phyloP scores from a whole-genome alignment of 73 alveolate species.

The Paraurostyla sp. region DNA sequence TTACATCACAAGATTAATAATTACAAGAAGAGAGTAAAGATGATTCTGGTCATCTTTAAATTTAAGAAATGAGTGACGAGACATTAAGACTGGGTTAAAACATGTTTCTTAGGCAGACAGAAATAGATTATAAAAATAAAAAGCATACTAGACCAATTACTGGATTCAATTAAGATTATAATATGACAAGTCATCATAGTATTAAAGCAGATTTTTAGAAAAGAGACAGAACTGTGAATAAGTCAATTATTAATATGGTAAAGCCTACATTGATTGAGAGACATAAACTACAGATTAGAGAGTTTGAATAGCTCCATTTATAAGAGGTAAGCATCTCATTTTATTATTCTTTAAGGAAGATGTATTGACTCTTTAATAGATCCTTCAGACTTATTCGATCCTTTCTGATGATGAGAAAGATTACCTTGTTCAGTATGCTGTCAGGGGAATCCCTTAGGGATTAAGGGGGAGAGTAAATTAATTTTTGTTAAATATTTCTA shows the following conservation, averaged over 20 bases:
- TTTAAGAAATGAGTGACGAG: background rate
- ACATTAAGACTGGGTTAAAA: background rate
- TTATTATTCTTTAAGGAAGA: background rate
- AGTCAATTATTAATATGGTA: background rate
- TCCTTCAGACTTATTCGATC: background rate
- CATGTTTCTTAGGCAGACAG: background rate
- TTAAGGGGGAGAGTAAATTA: constrained; percentile 40
- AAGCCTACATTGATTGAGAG: background rate
- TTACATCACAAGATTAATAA: too few species aligned
- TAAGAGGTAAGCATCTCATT: constrained; percentile 1
- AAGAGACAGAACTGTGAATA: background rate
- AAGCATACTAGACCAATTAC: constrained; percentile 15
- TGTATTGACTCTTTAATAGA: background rate
- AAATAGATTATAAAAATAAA: background rate
- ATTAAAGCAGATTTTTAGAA: background rate
- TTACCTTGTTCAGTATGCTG: background rate
- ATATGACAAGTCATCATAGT: background rate
- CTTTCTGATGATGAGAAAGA: constrained; percentile 23
- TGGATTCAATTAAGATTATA: constrained; percentile 20
- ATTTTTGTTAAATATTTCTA: background rate
- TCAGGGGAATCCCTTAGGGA: constrained; percentile 20
- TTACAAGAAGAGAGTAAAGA: too few species aligned
- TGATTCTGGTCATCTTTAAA: too few species aligned
- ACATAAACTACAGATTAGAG: background rate
- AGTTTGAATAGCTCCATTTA: background rate